These are phyloP conservation scores for Fusarium sp. DNA, from an alignment of 2,329 filamentous ascomycete genomes.

Conservation along the genomic window DNA sequence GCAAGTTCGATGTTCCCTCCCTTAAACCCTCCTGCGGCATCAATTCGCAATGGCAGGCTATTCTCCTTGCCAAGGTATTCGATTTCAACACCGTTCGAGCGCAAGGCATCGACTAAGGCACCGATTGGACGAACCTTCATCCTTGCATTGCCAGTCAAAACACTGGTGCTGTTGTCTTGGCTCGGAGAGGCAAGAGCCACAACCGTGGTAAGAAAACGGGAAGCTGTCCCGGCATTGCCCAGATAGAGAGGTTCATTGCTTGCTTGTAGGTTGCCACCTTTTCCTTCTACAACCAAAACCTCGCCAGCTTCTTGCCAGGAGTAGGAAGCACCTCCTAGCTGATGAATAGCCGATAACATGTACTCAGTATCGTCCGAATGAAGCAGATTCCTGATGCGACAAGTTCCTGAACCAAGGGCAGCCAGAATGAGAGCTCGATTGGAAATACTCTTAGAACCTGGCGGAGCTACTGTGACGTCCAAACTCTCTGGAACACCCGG, in stretches of 20 bases:
- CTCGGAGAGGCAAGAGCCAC: conserved; percentile 82
- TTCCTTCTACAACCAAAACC: conserved; percentile 88
- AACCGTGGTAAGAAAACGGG: conserved; percentile 93
- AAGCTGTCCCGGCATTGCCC: conserved; percentile 96
- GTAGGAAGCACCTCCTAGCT: conserved; percentile 88
- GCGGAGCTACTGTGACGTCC: conserved; percentile 83
- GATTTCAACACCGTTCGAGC: conserved; percentile 86
- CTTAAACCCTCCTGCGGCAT: conserved; percentile 84
- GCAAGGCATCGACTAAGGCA: conserved; percentile 89
- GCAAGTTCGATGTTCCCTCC: conserved; percentile 92
- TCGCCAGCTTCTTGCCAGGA: conserved; percentile 96
- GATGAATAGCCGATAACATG: conserved; percentile 92
- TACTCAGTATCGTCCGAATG: conserved; percentile 98
- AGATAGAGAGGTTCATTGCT: conserved; percentile 85
- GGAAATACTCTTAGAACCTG: conserved; percentile 97
- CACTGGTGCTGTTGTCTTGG: conserved; percentile 71
- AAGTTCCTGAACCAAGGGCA: conserved; percentile 86
- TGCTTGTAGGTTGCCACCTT: conserved; percentile 86
- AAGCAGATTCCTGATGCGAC: conserved; percentile 89
- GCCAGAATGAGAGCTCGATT: conserved; percentile 96
- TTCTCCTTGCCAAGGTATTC: conserved; percentile 86
- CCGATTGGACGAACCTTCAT: conserved; percentile 98
- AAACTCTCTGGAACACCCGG: conserved; percentile 77
- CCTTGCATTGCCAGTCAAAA: conserved; percentile 91
- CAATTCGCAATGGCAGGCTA: conserved; percentile 86